Conservation (phyloP, 2,329 filamentous ascomycete species). For the Sclerotinia sclerotiorum region DNA sequence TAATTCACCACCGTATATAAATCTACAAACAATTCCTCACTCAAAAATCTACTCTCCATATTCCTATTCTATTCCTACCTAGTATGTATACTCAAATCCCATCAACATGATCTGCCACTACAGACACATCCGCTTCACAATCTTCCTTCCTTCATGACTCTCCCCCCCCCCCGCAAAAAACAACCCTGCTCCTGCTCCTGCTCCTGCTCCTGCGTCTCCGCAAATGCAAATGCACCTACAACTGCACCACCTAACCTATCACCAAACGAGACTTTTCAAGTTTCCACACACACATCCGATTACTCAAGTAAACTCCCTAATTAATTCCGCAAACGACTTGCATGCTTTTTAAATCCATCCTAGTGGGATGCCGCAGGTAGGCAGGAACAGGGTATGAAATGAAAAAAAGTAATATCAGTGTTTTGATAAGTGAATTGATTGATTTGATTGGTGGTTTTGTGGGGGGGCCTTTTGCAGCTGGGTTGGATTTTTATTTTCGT, state of each 20-base stretch:
- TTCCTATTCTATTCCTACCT: too few species aligned
- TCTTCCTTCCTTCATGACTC: constrained; percentile 46
- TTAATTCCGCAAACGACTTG: constrained; percentile 45
- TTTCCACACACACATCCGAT: constrained; percentile 43
- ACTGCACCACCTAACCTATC: constrained; percentile 45
- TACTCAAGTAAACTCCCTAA: too few species aligned
- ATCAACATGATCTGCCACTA: too few species aligned
- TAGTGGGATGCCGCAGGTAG: constrained; percentile 37
- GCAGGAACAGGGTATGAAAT: constrained; percentile 43
- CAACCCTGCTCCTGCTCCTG: too few species aligned
- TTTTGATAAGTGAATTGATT: constrained; percentile 41
- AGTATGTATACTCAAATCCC: too few species aligned
- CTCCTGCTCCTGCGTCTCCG: constrained; percentile 31
- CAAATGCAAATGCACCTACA: constrained; percentile 52
- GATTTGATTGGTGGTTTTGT: constrained; percentile 50
- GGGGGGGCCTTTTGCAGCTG: constrained; percentile 46
- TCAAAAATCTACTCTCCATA: background rate
- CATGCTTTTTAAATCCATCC: constrained; percentile 48
- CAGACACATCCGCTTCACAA: constrained; percentile 46
- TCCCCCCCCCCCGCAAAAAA: constrained; percentile 39
- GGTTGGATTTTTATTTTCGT: constrained; percentile 34
- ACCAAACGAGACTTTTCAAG: constrained; percentile 50
- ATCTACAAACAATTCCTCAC: background rate
- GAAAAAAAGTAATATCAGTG: constrained; percentile 46
- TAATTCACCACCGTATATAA: background rate